Evolutionary conservation across 306 rosid species (phyloP).

Genomic region (Cicer pinnatifidum): DNA sequence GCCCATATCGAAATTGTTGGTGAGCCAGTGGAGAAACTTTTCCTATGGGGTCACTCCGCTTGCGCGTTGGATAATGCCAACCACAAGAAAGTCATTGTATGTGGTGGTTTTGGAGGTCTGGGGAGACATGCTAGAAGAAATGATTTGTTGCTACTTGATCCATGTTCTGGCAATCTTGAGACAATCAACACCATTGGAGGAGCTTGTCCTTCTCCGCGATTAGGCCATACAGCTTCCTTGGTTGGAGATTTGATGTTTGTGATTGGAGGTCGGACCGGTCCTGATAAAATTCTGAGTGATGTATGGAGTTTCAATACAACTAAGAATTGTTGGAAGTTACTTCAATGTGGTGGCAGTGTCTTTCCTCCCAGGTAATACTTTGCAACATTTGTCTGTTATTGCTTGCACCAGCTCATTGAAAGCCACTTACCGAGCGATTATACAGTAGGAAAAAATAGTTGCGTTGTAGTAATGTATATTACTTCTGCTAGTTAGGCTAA

Average conservation of each 20-base stretch:
- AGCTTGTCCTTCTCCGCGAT: conserved; percentile 64
- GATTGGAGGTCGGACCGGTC: conserved; percentile 89
- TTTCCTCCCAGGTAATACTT: conserved; percentile 77
- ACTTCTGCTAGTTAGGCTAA: conserved; percentile 23
- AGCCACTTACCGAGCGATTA: conserved; percentile 20
- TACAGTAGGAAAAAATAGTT: background rate
- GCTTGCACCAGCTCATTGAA: background rate
- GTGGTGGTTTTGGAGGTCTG: conserved; percentile 93
- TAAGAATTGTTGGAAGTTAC: conserved; percentile 63
- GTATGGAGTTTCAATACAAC: conserved; percentile 66
- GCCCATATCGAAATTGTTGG: conserved; percentile 61
- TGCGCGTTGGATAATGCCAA: conserved; percentile 49
- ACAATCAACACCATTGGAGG: conserved; percentile 45
- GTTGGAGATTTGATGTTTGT: conserved; percentile 70
- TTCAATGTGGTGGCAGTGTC: conserved; percentile 58
- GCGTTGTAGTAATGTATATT: background rate
- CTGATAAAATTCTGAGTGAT: conserved; percentile 74
- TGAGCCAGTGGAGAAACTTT: conserved; percentile 72
- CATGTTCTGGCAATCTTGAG: conserved; percentile 58
- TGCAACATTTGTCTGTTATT: conserved; percentile 19
- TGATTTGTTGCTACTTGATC: conserved; percentile 64
- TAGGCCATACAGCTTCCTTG: conserved; percentile 78
- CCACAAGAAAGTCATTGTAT: conserved; percentile 56
- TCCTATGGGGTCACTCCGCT: conserved; percentile 89
- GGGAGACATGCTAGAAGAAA: conserved; percentile 89